These are phyloP conservation scores for Fusarium liriodendri DNA, from an alignment of 2,329 filamentous ascomycete species.

Conservation along the genomic window DNA sequence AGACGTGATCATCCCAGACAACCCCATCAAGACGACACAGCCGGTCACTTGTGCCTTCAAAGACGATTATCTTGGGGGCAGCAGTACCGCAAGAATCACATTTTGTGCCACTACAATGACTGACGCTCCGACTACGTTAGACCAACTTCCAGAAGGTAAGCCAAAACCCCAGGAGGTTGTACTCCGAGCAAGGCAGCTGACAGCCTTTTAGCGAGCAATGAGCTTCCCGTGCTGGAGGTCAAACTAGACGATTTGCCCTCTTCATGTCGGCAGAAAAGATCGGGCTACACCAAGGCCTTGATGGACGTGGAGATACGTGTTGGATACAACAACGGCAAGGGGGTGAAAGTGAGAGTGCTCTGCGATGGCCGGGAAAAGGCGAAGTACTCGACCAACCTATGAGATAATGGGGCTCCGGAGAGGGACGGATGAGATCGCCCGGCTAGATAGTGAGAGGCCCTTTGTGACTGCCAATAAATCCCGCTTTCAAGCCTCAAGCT, in stretches of 20 bases:
- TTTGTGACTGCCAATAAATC: not conserved
- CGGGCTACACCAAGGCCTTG: not conserved
- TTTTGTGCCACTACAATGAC: not conserved
- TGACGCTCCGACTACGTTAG: not conserved
- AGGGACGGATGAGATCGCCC: not conserved
- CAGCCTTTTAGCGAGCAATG: not conserved
- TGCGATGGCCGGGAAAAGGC: not conserved
- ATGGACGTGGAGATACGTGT: not conserved
- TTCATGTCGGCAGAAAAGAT: not conserved
- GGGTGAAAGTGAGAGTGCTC: not conserved
- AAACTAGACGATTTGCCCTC: not conserved
- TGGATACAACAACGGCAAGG: not conserved
- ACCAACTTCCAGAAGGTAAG: not conserved
- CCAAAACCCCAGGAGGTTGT: not conserved
- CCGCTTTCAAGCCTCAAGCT: not conserved
- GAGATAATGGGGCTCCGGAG: not conserved
- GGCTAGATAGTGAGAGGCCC: not conserved
- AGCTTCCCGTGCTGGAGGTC: not conserved
- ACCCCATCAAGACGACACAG: not conserved
- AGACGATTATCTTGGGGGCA: not conserved
- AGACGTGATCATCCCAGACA: not conserved
- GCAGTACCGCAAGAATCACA: not conserved
- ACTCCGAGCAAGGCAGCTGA: not conserved
- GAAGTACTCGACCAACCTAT: not conserved
- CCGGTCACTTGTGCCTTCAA: not conserved